These are phyloP conservation scores for Vitis hybrid DNA, from an alignment of 177 flowering plant genomes.

Conservation along the genomic window DNA sequence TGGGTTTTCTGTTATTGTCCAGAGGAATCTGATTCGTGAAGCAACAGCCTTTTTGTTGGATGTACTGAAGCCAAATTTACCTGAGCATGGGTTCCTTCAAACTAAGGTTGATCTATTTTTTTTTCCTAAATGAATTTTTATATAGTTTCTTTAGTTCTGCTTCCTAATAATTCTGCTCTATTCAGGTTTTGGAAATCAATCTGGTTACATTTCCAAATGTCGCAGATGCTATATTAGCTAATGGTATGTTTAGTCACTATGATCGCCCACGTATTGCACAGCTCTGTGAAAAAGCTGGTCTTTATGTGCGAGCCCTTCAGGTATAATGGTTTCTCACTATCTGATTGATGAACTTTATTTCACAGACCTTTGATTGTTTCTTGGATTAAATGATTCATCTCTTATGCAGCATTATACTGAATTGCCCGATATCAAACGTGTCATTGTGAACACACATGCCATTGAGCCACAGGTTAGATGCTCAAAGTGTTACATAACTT, in stretches of 20 bases:
- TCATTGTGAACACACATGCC: conserved; percentile 98
- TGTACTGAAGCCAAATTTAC: conserved; percentile 93
- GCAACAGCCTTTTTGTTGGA: conserved; percentile 97
- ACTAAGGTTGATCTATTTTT: conserved; percentile 59
- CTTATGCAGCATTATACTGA: conserved; percentile 89
- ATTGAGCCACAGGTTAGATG: conserved; percentile 94
- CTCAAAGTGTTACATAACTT: too few relatives aligned
- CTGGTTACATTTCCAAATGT: conserved; percentile 98
- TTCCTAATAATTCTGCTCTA: background rate
- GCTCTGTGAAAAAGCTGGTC: conserved; percentile 98
- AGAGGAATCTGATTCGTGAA: conserved; percentile 99
- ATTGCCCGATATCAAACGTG: conserved; percentile 94
- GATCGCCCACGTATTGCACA: conserved; percentile 99
- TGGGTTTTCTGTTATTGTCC: conserved; percentile 15
- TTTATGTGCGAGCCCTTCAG: conserved; percentile 86
- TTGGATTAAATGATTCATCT: background rate
- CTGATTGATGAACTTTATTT: background rate
- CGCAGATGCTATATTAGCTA: conserved; percentile 98
- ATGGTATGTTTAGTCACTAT: conserved; percentile 99
- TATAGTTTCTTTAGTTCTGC: background rate
- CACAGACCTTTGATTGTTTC: background rate
- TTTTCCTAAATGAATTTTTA: background rate
- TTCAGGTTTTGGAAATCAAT: conserved; percentile 96
- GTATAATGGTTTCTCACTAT: conserved; percentile 31
- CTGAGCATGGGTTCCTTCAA: conserved; percentile 89